phyloP scores from a whole-genome alignment of 2,329 filamentous ascomycete species.

The Sporothrix brasiliensis region DNA sequence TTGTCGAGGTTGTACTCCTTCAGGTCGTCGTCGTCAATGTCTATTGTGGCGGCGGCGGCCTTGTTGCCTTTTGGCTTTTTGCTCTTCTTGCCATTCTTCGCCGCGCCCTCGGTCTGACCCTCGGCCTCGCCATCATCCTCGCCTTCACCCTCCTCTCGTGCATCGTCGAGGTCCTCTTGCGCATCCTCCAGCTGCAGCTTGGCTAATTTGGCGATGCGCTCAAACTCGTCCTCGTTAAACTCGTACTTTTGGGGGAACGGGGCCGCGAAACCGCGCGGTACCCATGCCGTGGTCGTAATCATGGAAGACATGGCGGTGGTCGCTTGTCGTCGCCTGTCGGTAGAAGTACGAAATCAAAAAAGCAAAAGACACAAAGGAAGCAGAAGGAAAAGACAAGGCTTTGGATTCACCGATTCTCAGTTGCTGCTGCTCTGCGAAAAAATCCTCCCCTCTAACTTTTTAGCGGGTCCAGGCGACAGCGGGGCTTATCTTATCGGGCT shows the following conservation, averaged over 20 bases:
- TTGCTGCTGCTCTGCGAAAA: constrained; percentile 33
- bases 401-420: background rate
- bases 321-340: background rate
- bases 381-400: constrained; percentile 9
- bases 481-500: constrained; percentile 46
- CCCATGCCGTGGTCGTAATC: constrained; percentile 75
- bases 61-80: constrained; percentile 42
- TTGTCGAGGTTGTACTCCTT: constrained; percentile 96
- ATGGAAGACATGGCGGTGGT: constrained; percentile 46
- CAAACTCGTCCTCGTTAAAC: constrained; percentile 74
- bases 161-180: constrained; percentile 78
- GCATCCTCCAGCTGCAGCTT: constrained; percentile 88
- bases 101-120: constrained; percentile 33
- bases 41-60: constrained; percentile 44
- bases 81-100: constrained; percentile 38
- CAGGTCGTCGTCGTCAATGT: constrained; percentile 77
- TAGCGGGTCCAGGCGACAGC: constrained; percentile 39
- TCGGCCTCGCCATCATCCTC: constrained; percentile 26
- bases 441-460: constrained; percentile 42
- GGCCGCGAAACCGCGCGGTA: constrained; percentile 74
- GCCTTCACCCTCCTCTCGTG: constrained; percentile 48
- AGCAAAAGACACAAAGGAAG: background rate
- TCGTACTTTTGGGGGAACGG: constrained; percentile 75
- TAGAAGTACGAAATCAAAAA: background rate
- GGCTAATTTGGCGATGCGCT: constrained; percentile 73